These are phyloP conservation scores for Phytophthora hibernalis DNA, from an alignment of 352 stramenopile genomes.

Conservation along the genomic window DNA sequence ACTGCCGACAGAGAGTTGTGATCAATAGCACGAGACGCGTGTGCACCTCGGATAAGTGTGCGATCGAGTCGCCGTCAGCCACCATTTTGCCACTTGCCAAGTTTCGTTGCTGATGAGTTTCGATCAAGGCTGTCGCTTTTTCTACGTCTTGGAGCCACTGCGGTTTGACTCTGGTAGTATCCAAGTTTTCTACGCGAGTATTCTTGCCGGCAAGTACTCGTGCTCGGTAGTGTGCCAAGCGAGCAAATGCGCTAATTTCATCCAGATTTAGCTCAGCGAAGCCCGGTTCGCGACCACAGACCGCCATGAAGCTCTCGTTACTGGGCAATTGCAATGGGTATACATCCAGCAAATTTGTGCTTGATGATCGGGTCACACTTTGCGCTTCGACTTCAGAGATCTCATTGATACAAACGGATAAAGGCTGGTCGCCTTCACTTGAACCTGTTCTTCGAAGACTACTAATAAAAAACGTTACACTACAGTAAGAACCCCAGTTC, in stretches of 20 bases:
- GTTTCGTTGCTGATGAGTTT: slow-evolving; percentile 33
- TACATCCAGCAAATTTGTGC: slow-evolving; percentile 49
- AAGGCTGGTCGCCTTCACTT: slow-evolving; percentile 1
- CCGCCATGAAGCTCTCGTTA: slow-evolving; percentile 27
- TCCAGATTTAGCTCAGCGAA: slow-evolving; percentile 58
- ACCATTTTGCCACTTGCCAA: slow-evolving; percentile 28
- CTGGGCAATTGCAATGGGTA: slow-evolving; percentile 44
- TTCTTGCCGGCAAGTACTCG: slow-evolving; percentile 52
- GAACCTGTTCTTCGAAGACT: slow-evolving; percentile 17
- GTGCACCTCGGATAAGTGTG: slow-evolving; percentile 62
- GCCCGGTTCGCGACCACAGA: slow-evolving; percentile 31
- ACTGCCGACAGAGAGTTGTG: slow-evolving; percentile 43
- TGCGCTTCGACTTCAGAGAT: background rate
- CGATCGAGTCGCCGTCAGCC: slow-evolving; percentile 26
- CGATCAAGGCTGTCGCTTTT: slow-evolving; percentile 34
- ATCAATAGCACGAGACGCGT: slow-evolving; percentile 58
- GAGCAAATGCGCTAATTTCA: slow-evolving; percentile 57
- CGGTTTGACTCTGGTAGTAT: slow-evolving; percentile 40
- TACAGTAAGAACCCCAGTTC: background rate
- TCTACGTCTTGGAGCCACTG: slow-evolving; percentile 57
- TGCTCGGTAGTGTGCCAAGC: slow-evolving; percentile 67
- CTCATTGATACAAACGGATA: background rate
- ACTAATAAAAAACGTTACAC: slow-evolving; percentile 18
- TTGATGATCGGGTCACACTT: background rate
- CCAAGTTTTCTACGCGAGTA: slow-evolving; percentile 26